phyloP scores from a whole-genome alignment of 495 filamentous ascomycete species.

The Xylaria grammica region DNA sequence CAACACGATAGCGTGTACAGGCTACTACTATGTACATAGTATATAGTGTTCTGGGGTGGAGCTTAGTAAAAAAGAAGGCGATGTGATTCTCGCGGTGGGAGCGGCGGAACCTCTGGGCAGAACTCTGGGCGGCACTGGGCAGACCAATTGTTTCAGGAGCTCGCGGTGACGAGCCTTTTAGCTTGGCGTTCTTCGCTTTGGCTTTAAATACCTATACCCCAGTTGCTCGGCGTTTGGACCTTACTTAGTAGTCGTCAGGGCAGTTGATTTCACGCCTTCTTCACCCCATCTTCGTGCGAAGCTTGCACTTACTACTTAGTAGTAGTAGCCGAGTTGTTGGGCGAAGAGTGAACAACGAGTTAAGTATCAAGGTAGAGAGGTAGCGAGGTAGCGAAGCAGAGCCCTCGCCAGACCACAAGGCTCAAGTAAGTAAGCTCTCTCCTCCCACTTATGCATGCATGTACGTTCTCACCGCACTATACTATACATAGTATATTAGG shows the following conservation, averaged over 20 bases:
- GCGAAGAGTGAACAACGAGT: too few species aligned
- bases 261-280: background rate
- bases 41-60: background rate
- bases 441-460: too few species aligned
- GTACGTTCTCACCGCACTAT: too few species aligned
- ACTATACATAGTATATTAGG: too few species aligned
- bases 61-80: background rate
- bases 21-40: background rate
- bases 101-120: too few species aligned
- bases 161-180: background rate
- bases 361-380: too few species aligned
- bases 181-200: slow-evolving; percentile 3
- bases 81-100: slow-evolving; percentile 1
- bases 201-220: slow-evolving; percentile 12
- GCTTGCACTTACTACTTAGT: background rate
- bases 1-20: background rate
- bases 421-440: too few species aligned
- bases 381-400: too few species aligned
- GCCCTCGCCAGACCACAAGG: too few species aligned
- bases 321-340: too few species aligned
- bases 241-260: background rate
- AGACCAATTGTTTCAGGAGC: background rate
- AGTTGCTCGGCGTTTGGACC: background rate
- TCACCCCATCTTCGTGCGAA: too few species aligned
- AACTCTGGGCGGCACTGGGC: too few species aligned